Evolutionary conservation across 805 yeast species (phyloP).

Genomic region (Dipodascus geniculatus): DNA sequence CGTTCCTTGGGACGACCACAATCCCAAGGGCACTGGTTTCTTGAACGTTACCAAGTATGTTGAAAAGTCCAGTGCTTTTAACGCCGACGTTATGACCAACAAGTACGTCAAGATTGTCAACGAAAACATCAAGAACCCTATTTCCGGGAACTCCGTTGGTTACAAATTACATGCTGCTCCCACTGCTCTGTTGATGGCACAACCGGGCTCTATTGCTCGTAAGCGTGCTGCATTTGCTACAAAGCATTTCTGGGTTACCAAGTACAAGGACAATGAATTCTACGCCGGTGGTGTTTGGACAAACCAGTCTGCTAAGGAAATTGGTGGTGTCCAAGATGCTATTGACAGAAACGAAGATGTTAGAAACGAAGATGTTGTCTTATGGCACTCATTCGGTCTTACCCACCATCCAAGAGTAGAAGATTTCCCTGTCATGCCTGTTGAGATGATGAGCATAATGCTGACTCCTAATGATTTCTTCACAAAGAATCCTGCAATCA

Average conservation of each 20-base stretch:
- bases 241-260: conserved; percentile 73
- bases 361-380: conserved; percentile 64
- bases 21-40: conserved; percentile 64
- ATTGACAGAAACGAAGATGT: conserved; percentile 47
- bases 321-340: conserved; percentile 65
- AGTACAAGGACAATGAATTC: conserved; percentile 58
- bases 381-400: conserved; percentile 74
- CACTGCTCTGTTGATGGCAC: conserved; percentile 64
- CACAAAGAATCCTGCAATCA: conserved; percentile 66
- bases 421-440: conserved; percentile 87
- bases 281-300: conserved; percentile 82
- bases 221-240: conserved; percentile 70
- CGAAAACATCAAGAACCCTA: conserved; percentile 57
- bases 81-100: conserved; percentile 65
- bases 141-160: conserved; percentile 64
- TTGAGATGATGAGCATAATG: conserved; percentile 59
- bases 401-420: conserved; percentile 76
- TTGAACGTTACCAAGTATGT: conserved; percentile 48
- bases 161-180: conserved; percentile 71
- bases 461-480: conserved; percentile 66
- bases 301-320: conserved; percentile 60
- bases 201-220: conserved; percentile 48
- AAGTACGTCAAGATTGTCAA: conserved; percentile 68
- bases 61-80: conserved; percentile 60
- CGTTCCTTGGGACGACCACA: conserved; percentile 42